Percentiles rank a stretch among this genome's conserved stretches.
phyloP scores from a whole-genome alignment of 495 filamentous ascomycete species.

The Hypoxylon rickii region DNA sequence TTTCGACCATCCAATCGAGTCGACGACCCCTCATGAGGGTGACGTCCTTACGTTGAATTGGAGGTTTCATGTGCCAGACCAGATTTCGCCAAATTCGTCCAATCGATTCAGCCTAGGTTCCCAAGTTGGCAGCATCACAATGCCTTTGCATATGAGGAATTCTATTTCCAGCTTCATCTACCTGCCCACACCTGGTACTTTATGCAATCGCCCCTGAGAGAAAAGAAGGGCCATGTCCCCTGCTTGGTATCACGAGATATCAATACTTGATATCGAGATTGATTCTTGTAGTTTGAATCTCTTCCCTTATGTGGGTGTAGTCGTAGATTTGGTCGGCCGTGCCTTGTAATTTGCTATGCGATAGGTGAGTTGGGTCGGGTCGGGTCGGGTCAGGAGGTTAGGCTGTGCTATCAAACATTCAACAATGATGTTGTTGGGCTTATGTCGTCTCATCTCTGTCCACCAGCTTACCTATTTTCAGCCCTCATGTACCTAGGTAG shows the following conservation, averaged over 20 bases:
- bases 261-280: too few species aligned
- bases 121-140: background rate
- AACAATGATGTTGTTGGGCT: conserved; percentile 14
- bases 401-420: conserved; percentile 30
- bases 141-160: too few species aligned
- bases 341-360: too few species aligned
- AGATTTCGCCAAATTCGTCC: conserved; percentile 11
- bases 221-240: too few species aligned
- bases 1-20: conserved; percentile 16
- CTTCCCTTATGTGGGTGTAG: too few species aligned
- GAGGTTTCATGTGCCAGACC: conserved; percentile 29
- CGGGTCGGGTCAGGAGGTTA: too few species aligned
- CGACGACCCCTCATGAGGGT: conserved; percentile 24
- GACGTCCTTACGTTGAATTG: conserved; percentile 23
- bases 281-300: too few species aligned
- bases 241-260: background rate
- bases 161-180: background rate
- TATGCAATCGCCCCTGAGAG: too few species aligned
- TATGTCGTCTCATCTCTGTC: conserved; percentile 28
- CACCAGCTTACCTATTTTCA: conserved; percentile 32
- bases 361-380: too few species aligned
- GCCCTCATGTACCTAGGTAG: conserved; percentile 26
- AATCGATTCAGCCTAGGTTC: conserved; percentile 24
- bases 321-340: too few species aligned
- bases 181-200: too few species aligned